A percentile compares a stretch with the other conserved stretches of the same genome.
phyloP scores from a whole-genome alignment of 164 flowering plant species.

The Kalanchoe fedtschenkoi region DNA sequence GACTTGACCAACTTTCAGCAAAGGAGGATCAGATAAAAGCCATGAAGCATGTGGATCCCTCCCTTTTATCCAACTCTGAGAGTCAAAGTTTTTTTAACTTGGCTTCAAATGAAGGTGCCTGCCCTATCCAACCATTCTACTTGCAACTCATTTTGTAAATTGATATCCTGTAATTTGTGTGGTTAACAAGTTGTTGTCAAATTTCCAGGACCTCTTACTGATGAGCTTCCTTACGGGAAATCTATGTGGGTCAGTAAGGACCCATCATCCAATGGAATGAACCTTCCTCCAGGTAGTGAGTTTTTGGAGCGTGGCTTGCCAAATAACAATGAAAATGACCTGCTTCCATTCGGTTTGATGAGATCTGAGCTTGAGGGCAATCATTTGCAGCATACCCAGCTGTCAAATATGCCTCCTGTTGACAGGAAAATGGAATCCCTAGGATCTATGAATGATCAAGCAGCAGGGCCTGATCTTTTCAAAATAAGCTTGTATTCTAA shows the following conservation, averaged over 20 bases:
- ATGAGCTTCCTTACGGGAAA: conserved; percentile 25
- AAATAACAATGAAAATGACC: conserved; percentile 28
- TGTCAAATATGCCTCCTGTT: conserved; percentile 27
- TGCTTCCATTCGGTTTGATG: conserved; percentile 70
- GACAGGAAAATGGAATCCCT: conserved; percentile 29
- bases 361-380: conserved; percentile 73
- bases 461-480: conserved; percentile 27
- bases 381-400: conserved; percentile 25
- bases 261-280: conserved; percentile 13
- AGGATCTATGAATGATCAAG: conserved; percentile 26
- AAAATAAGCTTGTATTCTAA: conserved; percentile 25
- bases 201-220: conserved; percentile 31
- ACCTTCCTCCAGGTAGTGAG: conserved; percentile 25
- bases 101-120: conserved; percentile 57
- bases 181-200: neutral
- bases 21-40: too few species aligned
- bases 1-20: neutral
- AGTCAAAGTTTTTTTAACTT: conserved; percentile 33
- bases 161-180: conserved; percentile 3
- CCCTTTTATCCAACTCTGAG: conserved; percentile 23
- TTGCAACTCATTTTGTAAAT: neutral
- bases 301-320: conserved; percentile 18
- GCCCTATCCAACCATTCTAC: neutral
- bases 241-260: conserved; percentile 22
- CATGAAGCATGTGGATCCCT: conserved; percentile 8